Percentiles rank a stretch among this genome's conserved stretches.
Evolutionary conservation across 2,329 filamentous ascomycete genomes (phyloP).

Genomic region (Teratosphaeria nubilosa): DNA sequence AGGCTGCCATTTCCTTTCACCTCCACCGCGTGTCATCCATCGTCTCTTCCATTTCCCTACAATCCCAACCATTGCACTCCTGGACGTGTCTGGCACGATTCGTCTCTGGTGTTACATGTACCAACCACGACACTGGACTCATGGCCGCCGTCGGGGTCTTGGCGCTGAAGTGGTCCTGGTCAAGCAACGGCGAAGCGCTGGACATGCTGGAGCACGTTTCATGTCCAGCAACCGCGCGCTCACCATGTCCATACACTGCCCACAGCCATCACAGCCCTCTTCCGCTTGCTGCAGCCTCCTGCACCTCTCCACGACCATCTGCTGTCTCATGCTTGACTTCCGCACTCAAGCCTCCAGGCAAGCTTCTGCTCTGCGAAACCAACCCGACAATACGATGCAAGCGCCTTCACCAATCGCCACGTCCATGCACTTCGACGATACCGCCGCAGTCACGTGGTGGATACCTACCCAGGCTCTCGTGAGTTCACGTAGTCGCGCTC

Average conservation of each 20-base stretch:
- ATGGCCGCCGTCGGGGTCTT: neutral
- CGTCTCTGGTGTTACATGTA: no score
- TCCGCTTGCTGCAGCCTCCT: neutral
- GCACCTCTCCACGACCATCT: neutral
- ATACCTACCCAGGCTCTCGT: neutral
- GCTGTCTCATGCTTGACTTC: neutral
- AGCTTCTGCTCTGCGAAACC: constrained; percentile 1
- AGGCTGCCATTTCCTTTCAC: neutral
- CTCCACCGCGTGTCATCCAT: neutral
- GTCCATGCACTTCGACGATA: neutral
- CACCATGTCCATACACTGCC: neutral
- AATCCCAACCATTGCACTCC: neutral
- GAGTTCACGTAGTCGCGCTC: neutral
- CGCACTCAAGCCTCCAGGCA: neutral
- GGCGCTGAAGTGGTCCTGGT: neutral
- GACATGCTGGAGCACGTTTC: neutral
- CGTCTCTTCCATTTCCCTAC: neutral
- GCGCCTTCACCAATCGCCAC: neutral
- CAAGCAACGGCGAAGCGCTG: neutral
- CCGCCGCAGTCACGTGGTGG: neutral
- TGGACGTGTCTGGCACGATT: neutral
- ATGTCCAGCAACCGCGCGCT: neutral
- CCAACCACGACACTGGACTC: neutral
- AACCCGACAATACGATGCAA: neutral
- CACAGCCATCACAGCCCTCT: neutral